A percentile compares a stretch with the other conserved stretches of the same genome.
phyloP scores from a whole-genome alignment of 2,329 filamentous ascomycete species.

The Curvularia eragrostidis region DNA sequence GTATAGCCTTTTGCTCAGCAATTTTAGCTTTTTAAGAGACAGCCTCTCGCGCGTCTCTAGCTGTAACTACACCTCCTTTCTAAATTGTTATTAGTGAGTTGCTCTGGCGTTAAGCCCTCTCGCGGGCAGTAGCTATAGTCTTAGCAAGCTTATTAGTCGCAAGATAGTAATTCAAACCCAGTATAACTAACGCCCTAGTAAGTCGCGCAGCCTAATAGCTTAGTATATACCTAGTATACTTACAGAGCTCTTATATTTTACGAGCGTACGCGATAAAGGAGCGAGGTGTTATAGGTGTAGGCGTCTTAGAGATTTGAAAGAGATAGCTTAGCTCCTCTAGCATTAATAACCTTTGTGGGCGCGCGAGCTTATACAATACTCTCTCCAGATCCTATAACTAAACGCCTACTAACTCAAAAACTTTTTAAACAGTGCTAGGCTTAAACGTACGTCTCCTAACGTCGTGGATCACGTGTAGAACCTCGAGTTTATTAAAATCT shows the following conservation, averaged over 20 bases:
- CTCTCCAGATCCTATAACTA: too few relatives aligned
- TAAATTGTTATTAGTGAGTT: background rate
- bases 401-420: too few relatives aligned
- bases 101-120: background rate
- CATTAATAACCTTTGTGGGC: background rate
- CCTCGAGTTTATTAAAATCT: too few relatives aligned
- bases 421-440: too few relatives aligned
- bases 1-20: background rate
- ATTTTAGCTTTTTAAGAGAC: background rate
- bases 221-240: background rate
- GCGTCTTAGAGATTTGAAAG: background rate
- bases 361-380: too few relatives aligned
- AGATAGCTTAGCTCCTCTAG: background rate
- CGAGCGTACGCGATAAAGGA: background rate
- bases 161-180: background rate
- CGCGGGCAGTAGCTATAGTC: background rate
- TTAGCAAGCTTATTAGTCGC: background rate
- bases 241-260: background rate
- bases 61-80: background rate
- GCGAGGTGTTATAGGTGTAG: background rate
- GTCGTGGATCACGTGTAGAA: too few relatives aligned
- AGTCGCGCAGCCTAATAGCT: background rate
- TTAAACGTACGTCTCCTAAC: too few relatives aligned
- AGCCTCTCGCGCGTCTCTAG: background rate
- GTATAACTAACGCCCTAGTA: background rate